Evolutionary conservation across 805 yeast species (phyloP).

Genomic region (Monosporozyma servazzii): DNA sequence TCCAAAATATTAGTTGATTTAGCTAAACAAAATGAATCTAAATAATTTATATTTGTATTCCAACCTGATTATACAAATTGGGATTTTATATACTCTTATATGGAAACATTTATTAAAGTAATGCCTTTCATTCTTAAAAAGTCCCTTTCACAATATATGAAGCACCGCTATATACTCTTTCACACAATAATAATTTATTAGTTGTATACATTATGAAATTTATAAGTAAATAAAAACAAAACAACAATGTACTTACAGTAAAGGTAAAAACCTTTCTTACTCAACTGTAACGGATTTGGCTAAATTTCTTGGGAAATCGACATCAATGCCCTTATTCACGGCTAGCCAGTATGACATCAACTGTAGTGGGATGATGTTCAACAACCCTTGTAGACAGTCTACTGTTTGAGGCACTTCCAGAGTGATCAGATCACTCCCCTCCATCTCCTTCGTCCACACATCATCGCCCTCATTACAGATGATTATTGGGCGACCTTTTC

Average conservation of each 20-base stretch:
- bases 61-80: too few species aligned
- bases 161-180: too few species aligned
- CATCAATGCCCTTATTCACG: slow-evolving; percentile 87
- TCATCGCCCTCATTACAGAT: slow-evolving; percentile 79
- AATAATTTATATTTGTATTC: background rate
- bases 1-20: slow-evolving; percentile 15
- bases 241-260: background rate
- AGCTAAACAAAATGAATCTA: slow-evolving; percentile 1
- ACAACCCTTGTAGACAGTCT: slow-evolving; percentile 93
- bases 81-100: too few species aligned
- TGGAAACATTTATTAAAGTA: too few species aligned
- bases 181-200: too few species aligned
- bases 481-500: slow-evolving; percentile 93
- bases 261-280: slow-evolving; percentile 32
- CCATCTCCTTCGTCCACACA: slow-evolving; percentile 40
- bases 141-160: too few species aligned
- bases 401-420: slow-evolving; percentile 92
- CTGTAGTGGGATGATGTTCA: slow-evolving; percentile 91
- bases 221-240: background rate
- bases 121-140: too few species aligned
- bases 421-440: slow-evolving; percentile 42
- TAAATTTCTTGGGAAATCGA: slow-evolving; percentile 96
- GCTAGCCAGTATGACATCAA: slow-evolving; percentile 96
- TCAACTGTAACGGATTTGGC: slow-evolving; percentile 98
- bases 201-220: too few species aligned